Evolutionary conservation across 768 basidiomycete species (phyloP), one percentile per base, ranked within the genome.

Genomic region (Obba rivulosa): DNA sequence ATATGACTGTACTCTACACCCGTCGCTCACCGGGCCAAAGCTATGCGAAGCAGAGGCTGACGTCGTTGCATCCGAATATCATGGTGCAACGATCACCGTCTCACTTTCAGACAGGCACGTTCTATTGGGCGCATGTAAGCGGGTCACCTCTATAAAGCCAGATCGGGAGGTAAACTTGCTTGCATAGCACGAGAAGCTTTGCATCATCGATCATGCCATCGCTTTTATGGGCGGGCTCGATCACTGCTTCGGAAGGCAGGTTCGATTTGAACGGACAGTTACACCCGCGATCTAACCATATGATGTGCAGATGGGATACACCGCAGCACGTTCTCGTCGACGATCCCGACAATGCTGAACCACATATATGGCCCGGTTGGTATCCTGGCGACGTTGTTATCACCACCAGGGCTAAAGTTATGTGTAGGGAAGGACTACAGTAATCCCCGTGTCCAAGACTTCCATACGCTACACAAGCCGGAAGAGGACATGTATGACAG

Each of bases 211-310:
- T 63, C 89, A 96, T 63, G 82, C 92, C 1, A 96, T 98, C 54
- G 94, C 90, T 0, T 99, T 98, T 69, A 96, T 92, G 91, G 96
- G 96, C 16, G 96, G 96, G 2, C 68, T 99, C 37, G 96, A 99
- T 66, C 76, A 95, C 28, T 95, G 90, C 64, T 96, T 93, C 57
- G 92, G 92, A 60, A 76, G 91, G 80, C 85, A 52, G 2, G 56
- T 28, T 17, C 18, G 47, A 22, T 17, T 23, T 22, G 4, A 16
- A 13, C 10, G 7, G 8, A 24, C 8, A 9, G 3, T 8, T 8
- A 11, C 13, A 40, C 8, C 7, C 17, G 8, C 8, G 18, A 39
- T 20, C 22, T n/a, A 13, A 17, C 34, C 31, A 52, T 3, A 2
- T 3, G n/a, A 21, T 21, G 16, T 17, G 2, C 41, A 88, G 86